Conservation (phyloP, 768 basidiomycete genomes). For the Lanmaoa pseudosensibilis region DNA sequence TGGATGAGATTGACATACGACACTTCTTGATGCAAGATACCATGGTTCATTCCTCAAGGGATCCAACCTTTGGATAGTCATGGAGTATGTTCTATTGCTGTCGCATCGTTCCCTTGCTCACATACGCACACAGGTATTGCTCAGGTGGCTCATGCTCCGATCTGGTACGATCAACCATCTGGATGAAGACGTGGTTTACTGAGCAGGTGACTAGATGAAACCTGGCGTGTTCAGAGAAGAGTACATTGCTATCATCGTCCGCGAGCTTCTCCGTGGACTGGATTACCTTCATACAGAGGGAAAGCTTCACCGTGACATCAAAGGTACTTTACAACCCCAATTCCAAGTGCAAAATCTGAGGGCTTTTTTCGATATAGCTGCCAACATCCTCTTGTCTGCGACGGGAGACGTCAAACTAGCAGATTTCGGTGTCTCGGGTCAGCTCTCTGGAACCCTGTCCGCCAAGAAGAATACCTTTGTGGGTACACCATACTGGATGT, state of each 20-base stretch:
- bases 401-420: conserved; percentile 96
- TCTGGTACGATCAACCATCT: conserved; percentile 56
- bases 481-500: conserved; percentile 99
- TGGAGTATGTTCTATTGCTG: conserved; percentile 65
- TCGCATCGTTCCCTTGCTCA: conserved; percentile 9
- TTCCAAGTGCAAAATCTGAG: background rate
- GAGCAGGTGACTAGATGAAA: conserved; percentile 73
- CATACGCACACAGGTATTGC: conserved; percentile 66
- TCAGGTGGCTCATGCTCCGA: conserved; percentile 98
- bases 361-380: conserved; percentile 51
- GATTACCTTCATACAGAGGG: conserved; percentile 96
- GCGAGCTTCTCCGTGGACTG: conserved; percentile 87
- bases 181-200: conserved; percentile 5
- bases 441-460: conserved; percentile 87
- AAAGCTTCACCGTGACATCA: conserved; percentile 98
- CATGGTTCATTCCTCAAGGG: conserved; percentile 96
- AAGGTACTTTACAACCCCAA: conserved; percentile 55
- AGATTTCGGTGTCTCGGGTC: conserved; percentile 98
- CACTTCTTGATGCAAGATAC: conserved; percentile 55
- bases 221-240: conserved; percentile 97
- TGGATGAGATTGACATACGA: conserved; percentile 33
- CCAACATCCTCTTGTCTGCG: conserved; percentile 90
- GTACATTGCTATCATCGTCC: conserved; percentile 95
- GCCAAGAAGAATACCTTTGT: conserved; percentile 99
- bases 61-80: conserved; percentile 97